Evolutionary conservation across 805 yeast genomes (phyloP).

Genomic region (Teunomyces kruisii): DNA sequence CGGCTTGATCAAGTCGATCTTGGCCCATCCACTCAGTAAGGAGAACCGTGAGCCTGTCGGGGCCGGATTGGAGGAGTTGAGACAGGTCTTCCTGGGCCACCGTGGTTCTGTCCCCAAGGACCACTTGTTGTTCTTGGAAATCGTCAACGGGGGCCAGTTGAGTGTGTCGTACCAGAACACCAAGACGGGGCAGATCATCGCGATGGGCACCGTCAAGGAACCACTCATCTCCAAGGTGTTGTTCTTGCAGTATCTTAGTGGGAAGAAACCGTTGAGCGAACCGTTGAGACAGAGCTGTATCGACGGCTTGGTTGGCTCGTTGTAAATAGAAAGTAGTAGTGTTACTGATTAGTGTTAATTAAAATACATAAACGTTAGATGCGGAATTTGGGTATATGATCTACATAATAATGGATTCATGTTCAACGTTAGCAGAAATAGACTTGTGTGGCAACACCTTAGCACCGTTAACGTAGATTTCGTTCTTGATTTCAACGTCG

Average conservation of each 20-base stretch:
- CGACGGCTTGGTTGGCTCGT: conserved; percentile 24
- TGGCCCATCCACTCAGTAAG: conserved; percentile 64
- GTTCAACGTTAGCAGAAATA: conserved; percentile 93
- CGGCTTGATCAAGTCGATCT: conserved; percentile 79
- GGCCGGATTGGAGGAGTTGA: conserved; percentile 66
- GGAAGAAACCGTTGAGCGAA: conserved; percentile 62
- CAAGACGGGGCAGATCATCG: conserved; percentile 23
- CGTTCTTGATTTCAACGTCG: conserved; percentile 97
- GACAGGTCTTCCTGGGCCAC: conserved; percentile 54
- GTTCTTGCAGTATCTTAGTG: conserved; percentile 74
- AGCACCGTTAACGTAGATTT: conserved; percentile 98
- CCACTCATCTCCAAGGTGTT: conserved; percentile 67
- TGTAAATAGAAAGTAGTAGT: background rate
- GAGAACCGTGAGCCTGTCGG: conserved; percentile 37
- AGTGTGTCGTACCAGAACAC: conserved; percentile 27
- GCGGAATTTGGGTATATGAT: conserved; percentile 1
- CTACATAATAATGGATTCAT: conserved; percentile 97
- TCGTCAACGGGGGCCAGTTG: conserved; percentile 35
- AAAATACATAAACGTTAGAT: conserved; percentile 3
- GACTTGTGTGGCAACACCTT: conserved; percentile 98
- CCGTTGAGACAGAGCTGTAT: conserved; percentile 47
- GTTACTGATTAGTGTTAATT: background rate
- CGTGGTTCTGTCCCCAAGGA: conserved; percentile 77
- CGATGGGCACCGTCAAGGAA: conserved; percentile 60
- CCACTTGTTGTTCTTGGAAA: conserved; percentile 61